Conservation (phyloP, 2,329 filamentous ascomycete genomes). For the Aspergillus sp. region DNA sequence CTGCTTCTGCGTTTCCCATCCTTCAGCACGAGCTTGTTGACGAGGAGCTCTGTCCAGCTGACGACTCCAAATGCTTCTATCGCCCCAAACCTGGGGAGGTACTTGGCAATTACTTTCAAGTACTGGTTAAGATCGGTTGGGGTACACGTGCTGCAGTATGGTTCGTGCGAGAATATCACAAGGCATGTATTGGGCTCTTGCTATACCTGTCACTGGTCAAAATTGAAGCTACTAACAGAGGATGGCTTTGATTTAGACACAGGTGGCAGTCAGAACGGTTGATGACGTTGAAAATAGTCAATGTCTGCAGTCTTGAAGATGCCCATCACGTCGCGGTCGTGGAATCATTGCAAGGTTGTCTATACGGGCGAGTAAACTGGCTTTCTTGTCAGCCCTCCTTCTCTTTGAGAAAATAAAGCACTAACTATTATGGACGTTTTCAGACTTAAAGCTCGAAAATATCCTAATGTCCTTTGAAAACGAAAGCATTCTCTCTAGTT, state of each 20-base stretch:
- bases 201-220: background rate
- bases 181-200: slow-evolving; percentile 15
- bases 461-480: slow-evolving; percentile 32
- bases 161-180: slow-evolving; percentile 22
- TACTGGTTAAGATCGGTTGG: slow-evolving; percentile 23
- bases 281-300: slow-evolving; percentile 21
- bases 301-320: slow-evolving; percentile 14
- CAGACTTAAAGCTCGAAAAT: slow-evolving; percentile 40
- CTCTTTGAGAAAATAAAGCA: slow-evolving; percentile 6
- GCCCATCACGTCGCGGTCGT: slow-evolving; percentile 26
- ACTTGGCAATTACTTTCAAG: slow-evolving; percentile 18
- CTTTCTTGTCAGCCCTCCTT: slow-evolving; percentile 5
- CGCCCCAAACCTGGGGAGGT: slow-evolving; percentile 23
- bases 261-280: slow-evolving; percentile 17
- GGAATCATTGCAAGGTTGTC: slow-evolving; percentile 31
- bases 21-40: slow-evolving; percentile 17
- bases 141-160: slow-evolving; percentile 23
- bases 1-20: slow-evolving; percentile 16
- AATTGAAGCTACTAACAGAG: slow-evolving; percentile 14
- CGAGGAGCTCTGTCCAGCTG: slow-evolving; percentile 22
- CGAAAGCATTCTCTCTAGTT: slow-evolving; percentile 22
- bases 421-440: background rate
- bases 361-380: slow-evolving; percentile 33
- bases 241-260: slow-evolving; percentile 10
- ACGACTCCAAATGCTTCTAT: slow-evolving; percentile 22